These are phyloP conservation scores for Termitomyces sp. DNA, from an alignment of 768 basidiomycete species.

Conservation along the genomic window DNA sequence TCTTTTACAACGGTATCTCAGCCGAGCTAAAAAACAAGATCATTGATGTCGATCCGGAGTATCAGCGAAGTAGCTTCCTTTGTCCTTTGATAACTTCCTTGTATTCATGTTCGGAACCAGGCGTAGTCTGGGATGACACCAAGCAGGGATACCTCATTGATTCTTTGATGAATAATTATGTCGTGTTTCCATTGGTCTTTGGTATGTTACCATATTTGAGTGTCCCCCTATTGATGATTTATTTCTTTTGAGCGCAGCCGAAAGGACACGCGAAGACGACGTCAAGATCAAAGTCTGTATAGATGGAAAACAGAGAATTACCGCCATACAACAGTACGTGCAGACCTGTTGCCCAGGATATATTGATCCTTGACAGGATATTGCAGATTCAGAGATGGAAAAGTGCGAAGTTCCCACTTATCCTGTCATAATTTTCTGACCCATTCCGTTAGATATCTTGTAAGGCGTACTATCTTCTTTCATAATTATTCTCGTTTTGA, in stretches of 20 bases:
- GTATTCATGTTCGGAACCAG: slow-evolving; percentile 23
- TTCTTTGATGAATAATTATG: slow-evolving; percentile 57
- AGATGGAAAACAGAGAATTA: slow-evolving; percentile 71
- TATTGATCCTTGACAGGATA: background rate
- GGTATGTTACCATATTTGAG: slow-evolving; percentile 27
- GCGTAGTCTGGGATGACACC: slow-evolving; percentile 56
- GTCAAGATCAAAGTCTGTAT: slow-evolving; percentile 48
- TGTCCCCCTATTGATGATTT: background rate
- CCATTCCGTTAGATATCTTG: slow-evolving; percentile 4
- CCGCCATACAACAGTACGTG: slow-evolving; percentile 52
- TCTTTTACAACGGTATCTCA: slow-evolving; percentile 16
- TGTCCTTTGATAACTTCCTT: background rate
- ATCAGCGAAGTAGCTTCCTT: slow-evolving; percentile 46
- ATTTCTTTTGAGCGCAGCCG: slow-evolving; percentile 25
- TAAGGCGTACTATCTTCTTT: slow-evolving; percentile 23
- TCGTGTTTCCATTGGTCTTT: slow-evolving; percentile 64
- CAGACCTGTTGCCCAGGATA: background rate
- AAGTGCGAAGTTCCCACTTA: slow-evolving; percentile 32
- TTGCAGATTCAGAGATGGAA: slow-evolving; percentile 47
- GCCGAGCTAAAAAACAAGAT: slow-evolving; percentile 40
- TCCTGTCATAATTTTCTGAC: slow-evolving; percentile 1
- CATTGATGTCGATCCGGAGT: slow-evolving; percentile 59
- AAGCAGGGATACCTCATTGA: slow-evolving; percentile 63
- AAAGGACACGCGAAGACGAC: slow-evolving; percentile 31
- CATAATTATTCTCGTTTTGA: background rate